Evolutionary conservation across 164 flowering plant genomes (phyloP).

Genomic region (Magnolia kwangsiensis): DNA sequence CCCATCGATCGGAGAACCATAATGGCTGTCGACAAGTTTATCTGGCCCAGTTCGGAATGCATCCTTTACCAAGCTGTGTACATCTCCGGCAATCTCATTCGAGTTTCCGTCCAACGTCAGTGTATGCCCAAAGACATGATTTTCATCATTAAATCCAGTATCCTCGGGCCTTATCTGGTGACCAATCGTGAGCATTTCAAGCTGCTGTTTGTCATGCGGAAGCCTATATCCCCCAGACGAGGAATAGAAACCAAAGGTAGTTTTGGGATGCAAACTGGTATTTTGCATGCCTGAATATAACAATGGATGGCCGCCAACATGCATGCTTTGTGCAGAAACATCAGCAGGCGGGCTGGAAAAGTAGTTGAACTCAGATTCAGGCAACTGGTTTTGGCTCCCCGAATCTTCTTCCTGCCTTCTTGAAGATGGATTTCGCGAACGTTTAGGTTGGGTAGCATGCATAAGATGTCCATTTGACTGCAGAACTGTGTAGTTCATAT

Average conservation of each 20-base stretch:
- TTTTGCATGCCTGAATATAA: constrained; percentile 33
- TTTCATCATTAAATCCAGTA: constrained; percentile 15
- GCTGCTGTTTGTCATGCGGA: constrained; percentile 24
- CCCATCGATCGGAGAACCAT: constrained; percentile 38
- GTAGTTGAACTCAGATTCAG: constrained; percentile 24
- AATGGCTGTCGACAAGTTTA: constrained; percentile 34
- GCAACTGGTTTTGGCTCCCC: constrained; percentile 21
- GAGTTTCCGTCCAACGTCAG: constrained; percentile 24
- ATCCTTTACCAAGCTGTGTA: constrained; percentile 38
- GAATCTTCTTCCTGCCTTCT: constrained; percentile 30
- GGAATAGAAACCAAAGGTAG: constrained; percentile 26
- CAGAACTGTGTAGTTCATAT: constrained; percentile 33
- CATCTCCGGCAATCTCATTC: constrained; percentile 26
- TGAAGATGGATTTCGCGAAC: constrained; percentile 18
- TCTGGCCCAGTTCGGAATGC: constrained; percentile 33
- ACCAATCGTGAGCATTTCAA: constrained; percentile 26
- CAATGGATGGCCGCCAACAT: constrained; percentile 40
- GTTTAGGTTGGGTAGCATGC: constrained; percentile 28
- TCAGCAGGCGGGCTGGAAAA: constrained; percentile 30
- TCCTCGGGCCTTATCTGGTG: constrained; percentile 27
- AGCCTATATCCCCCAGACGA: constrained; percentile 27
- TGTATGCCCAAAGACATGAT: constrained; percentile 14
- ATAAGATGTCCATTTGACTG: constrained; percentile 22
- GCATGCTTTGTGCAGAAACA: constrained; percentile 36
- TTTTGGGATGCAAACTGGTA: constrained; percentile 27